phyloP scores from a whole-genome alignment of 2,329 filamentous ascomycete species.

The Aureobasidium musti region DNA sequence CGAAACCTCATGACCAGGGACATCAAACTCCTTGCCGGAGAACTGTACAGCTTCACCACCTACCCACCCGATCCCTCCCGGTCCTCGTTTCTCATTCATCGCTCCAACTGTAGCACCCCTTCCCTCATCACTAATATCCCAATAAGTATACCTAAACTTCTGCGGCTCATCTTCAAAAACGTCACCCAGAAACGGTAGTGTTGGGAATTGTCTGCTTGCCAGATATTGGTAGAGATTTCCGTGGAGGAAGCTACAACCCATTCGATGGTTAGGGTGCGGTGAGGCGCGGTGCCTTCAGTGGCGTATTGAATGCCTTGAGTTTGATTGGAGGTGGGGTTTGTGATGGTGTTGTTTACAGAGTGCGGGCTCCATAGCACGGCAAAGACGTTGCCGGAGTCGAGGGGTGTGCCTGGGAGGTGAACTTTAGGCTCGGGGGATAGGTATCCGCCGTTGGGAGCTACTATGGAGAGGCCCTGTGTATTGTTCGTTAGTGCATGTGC shows the following conservation, averaged over 20 bases:
- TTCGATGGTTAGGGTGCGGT: neutral
- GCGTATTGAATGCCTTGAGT: conserved; percentile 3
- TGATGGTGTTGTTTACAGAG: neutral
- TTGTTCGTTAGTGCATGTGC: no score
- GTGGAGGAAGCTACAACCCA: neutral
- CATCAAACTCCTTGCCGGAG: neutral
- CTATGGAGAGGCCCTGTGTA: neutral
- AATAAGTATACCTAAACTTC: conserved; percentile 5
- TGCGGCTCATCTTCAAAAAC: neutral
- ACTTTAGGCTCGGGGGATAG: no score
- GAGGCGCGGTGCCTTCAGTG: neutral
- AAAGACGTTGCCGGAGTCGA: neutral
- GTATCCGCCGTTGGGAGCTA: no score
- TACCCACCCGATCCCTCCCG: no score
- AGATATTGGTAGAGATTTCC: no score
- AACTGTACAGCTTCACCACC: no score
- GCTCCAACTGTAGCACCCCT: neutral
- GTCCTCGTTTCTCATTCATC: no score
- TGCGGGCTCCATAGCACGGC: neutral
- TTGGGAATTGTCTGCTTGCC: neutral
- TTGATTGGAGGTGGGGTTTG: neutral
- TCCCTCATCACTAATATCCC: conserved; percentile 11
- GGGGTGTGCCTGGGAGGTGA: neutral
- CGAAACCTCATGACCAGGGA: neutral
- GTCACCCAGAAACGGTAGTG: neutral